These are phyloP conservation scores for Hypomontagnella monticulosa DNA, from an alignment of 495 filamentous ascomycete species.

Conservation along the genomic window DNA sequence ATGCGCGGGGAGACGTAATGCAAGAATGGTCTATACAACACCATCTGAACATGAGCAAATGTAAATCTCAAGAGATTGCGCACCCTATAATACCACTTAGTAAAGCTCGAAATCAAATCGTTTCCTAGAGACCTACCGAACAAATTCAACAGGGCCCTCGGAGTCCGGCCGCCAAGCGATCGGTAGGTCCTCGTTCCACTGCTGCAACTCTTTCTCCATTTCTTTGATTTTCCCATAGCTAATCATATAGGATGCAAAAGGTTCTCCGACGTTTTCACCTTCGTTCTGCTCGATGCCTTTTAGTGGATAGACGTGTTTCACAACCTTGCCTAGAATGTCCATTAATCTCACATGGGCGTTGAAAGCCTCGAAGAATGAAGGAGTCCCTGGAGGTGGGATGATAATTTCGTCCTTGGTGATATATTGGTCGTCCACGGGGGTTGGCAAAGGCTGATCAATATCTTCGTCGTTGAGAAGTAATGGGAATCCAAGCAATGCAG, in stretches of 20 bases:
- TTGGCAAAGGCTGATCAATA: slow-evolving; percentile 87
- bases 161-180: slow-evolving; percentile 76
- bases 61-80: slow-evolving; percentile 88
- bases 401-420: slow-evolving; percentile 81
- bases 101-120: slow-evolving; percentile 15
- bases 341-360: slow-evolving; percentile 87
- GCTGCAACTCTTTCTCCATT: slow-evolving; percentile 84
- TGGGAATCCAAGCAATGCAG: slow-evolving; percentile 86
- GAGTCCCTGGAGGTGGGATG: slow-evolving; percentile 76
- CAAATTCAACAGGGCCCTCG: slow-evolving; percentile 75
- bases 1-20: slow-evolving; percentile 87
- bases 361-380: slow-evolving; percentile 79
- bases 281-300: slow-evolving; percentile 73
- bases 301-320: slow-evolving; percentile 89
- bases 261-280: slow-evolving; percentile 48
- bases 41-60: slow-evolving; percentile 91
- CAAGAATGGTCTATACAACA: slow-evolving; percentile 93
- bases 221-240: slow-evolving; percentile 89
- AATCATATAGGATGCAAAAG: slow-evolving; percentile 74
- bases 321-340: slow-evolving; percentile 81
- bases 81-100: slow-evolving; percentile 62
- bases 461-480: slow-evolving; percentile 86
- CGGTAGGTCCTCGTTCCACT: slow-evolving; percentile 85
- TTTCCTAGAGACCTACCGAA: slow-evolving; percentile 66
- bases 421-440: slow-evolving; percentile 89